Base-by-base conservation (phyloP, 441 rosid species). In the Populus hybrid region DNA sequence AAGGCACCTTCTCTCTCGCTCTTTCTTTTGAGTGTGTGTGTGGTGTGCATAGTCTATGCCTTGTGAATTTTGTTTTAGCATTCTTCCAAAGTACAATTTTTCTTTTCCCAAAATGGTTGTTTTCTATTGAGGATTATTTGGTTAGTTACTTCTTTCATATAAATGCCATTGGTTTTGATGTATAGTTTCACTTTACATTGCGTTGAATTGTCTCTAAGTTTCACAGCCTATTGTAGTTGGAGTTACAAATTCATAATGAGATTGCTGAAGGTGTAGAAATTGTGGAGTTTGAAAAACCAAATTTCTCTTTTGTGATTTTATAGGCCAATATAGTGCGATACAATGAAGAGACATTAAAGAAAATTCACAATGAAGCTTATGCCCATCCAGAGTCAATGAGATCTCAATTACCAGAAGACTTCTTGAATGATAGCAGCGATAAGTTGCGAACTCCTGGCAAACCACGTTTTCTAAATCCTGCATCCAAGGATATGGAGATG, bases 291-390 rank as follows among this genome's bases (percentile, higher is more conserved):
- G 57, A 46, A 46, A 46, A 46, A 46, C 16, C 28, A 32, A 26
- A n/a, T 18, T 70, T 65, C 35, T 65, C 21, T 73, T 40, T 12
- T 28, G 6, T 40, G 35, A 11, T 71, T 21, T 57, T 71, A 69
- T 23, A 94, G 98, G 91, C 92, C 73, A 93, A 93, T 81, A 93
- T 94, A 76, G 75, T 94, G 85, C 91, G 82, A 32, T 87, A 85
- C 73, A 93, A 94, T 75, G 95, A 91, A 83, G 95, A 89, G 82
- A 72, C 86, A 66, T 75, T 94, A 78, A 88, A 86, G 84, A 93
- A 87, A 82, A 80, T 90, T 71, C 85, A 73, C 30, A 76, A 82
- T 35, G 84, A 89, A 73, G 73, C 71, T 19, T 79, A 79, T 82
- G 81, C 79, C 28, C 84, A 66, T 73, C 89, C 79, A 16, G 90